A percentile compares a stretch with the other conserved stretches of the same genome.
Conservation (phyloP, 2,329 filamentous ascomycete species). For the Cytospora chrysosperma region DNA sequence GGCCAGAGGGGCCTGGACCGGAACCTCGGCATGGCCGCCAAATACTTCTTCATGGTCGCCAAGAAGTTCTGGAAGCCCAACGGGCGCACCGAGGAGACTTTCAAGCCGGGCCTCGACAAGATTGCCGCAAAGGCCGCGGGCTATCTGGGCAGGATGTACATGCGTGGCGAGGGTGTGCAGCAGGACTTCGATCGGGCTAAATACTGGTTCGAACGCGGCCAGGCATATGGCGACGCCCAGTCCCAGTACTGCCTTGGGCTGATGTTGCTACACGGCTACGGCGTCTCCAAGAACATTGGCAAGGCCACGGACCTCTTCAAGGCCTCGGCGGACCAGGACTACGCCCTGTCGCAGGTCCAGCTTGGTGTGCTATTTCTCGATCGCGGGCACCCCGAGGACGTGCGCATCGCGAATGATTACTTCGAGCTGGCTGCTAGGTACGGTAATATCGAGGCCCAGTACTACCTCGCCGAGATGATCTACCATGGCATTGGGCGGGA, state of each 20-base stretch:
- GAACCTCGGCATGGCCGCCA: constrained; percentile 71
- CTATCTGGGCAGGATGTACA: constrained; percentile 83
- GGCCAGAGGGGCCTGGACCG: constrained; percentile 73
- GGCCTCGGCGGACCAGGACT: constrained; percentile 77
- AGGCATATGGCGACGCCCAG: constrained; percentile 72
- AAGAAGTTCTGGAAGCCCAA: constrained; percentile 79
- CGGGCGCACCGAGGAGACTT: constrained; percentile 70
- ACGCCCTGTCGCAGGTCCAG: constrained; percentile 76
- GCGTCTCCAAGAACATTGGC: constrained; percentile 63
- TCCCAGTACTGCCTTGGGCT: constrained; percentile 83
- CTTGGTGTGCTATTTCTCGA: constrained; percentile 84
- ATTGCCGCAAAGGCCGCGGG: constrained; percentile 80
- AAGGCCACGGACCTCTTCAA: constrained; percentile 76
- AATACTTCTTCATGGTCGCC: constrained; percentile 78
- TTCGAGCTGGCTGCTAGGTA: constrained; percentile 84
- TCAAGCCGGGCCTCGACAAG: constrained; percentile 70
- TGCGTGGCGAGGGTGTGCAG: constrained; percentile 80
- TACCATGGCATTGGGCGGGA: constrained; percentile 79
- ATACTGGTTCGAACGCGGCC: constrained; percentile 80
- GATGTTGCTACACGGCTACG: constrained; percentile 79
- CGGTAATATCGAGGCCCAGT: constrained; percentile 83
- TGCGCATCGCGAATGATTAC: constrained; percentile 76
- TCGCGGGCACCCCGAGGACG: constrained; percentile 68
- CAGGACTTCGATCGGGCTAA: constrained; percentile 76
- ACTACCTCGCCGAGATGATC: constrained; percentile 87